phyloP scores from a whole-genome alignment of 225 moss, liverwort and hornwort genomes.

The Takakia lepidozioides region DNA sequence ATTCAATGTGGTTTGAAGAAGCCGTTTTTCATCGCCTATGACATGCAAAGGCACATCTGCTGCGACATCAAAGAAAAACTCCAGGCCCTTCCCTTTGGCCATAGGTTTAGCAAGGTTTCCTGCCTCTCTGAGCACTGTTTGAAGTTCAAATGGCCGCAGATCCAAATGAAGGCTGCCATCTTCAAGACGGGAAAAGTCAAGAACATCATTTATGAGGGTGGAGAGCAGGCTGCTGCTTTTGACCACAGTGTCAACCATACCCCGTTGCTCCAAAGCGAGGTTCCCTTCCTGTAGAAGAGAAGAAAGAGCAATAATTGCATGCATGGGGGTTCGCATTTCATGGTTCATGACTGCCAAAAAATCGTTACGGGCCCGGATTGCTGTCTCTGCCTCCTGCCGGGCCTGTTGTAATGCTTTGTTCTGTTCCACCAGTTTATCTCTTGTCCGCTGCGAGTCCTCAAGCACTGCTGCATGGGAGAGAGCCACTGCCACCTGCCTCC shows the following conservation, averaged over 20 bases:
- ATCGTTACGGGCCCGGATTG: constrained; percentile 79
- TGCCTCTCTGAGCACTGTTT: constrained; percentile 66
- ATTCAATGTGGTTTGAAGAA: constrained; percentile 47
- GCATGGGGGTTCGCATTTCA: constrained; percentile 98
- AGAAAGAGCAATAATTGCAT: constrained; percentile 87
- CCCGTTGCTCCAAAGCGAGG: constrained; percentile 62
- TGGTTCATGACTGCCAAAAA: constrained; percentile 96
- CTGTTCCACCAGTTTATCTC: constrained; percentile 70
- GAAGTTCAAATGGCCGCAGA: constrained; percentile 59
- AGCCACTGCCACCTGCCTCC: constrained; percentile 81
- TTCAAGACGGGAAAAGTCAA: constrained; percentile 88
- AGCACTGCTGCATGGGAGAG: constrained; percentile 91
- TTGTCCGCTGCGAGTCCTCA: constrained; percentile 84
- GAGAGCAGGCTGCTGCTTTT: constrained; percentile 96
- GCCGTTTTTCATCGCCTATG: constrained; percentile 47
- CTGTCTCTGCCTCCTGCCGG: constrained; percentile 74
- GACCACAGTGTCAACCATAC: constrained; percentile 90
- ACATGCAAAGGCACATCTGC: constrained; percentile 38
- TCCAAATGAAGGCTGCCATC: constrained; percentile 77
- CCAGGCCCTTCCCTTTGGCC: constrained; percentile 49
- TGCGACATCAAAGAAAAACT: constrained; percentile 35
- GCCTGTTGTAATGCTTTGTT: constrained; percentile 76
- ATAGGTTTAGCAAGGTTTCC: constrained; percentile 93
- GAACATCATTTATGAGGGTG: constrained; percentile 85
- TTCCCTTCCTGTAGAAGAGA: constrained; percentile 79